A percentile compares a stretch with the other conserved stretches of the same genome.
Evolutionary conservation across 768 basidiomycete species (phyloP).

Genomic region (Coprinellus micaceus): DNA sequence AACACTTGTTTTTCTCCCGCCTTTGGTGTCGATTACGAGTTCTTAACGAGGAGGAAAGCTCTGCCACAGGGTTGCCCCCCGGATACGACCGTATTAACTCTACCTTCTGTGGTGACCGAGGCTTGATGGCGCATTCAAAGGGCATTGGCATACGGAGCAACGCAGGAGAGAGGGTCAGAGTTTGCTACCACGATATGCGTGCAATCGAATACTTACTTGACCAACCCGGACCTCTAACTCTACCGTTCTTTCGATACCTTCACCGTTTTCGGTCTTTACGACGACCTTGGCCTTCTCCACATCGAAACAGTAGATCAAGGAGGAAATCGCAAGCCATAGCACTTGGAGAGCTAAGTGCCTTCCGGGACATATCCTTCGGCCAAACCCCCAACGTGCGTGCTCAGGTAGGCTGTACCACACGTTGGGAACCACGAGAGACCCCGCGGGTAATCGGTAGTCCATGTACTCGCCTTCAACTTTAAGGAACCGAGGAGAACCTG

Average conservation of each 20-base stretch:
- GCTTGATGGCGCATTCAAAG: constrained; percentile 26
- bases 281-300: constrained; percentile 40
- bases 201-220: constrained; percentile 34
- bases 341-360: constrained; percentile 42
- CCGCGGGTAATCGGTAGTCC: constrained; percentile 10
- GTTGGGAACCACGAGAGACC: constrained; percentile 11
- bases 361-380: constrained; percentile 46
- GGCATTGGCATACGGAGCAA: constrained; percentile 23
- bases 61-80: too few relatives aligned
- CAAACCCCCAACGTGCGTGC: constrained; percentile 38
- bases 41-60: too few relatives aligned
- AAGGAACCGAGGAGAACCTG: neutral
- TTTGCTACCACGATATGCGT: neutral
- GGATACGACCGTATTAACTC: neutral
- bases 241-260: constrained; percentile 18
- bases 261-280: constrained; percentile 41
- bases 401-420: constrained; percentile 31
- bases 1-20: too few relatives aligned
- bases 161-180: neutral
- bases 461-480: constrained; percentile 1
- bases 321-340: constrained; percentile 46
- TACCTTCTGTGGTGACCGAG: constrained; percentile 23
- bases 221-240: constrained; percentile 35
- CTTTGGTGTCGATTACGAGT: too few relatives aligned
- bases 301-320: constrained; percentile 39